phyloP scores from a whole-genome alignment of 2,329 filamentous ascomycete species.

The Nigrograna mackinnonii region DNA sequence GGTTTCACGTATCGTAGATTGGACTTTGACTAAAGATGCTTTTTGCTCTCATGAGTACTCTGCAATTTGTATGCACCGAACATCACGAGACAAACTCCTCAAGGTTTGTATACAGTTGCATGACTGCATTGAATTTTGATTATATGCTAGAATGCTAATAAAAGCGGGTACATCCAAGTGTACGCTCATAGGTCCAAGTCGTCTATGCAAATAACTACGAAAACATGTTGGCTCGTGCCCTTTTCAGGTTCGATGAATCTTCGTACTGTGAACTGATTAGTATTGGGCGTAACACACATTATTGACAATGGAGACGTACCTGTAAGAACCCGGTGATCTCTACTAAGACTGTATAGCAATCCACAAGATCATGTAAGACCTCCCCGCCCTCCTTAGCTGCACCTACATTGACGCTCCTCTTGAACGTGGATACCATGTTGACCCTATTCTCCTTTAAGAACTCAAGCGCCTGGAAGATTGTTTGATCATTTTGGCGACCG shows the following conservation, averaged over 20 bases:
- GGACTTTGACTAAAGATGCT: too few relatives aligned
- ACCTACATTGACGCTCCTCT: conserved; percentile 82
- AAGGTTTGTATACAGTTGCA: too few relatives aligned
- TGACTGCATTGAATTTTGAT: too few relatives aligned
- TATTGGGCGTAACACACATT: neutral
- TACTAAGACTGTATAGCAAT: conserved; percentile 83
- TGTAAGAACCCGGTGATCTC: conserved; percentile 83
- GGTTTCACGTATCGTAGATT: too few relatives aligned
- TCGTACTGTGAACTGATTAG: conserved; percentile 27
- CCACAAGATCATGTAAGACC: conserved; percentile 75
- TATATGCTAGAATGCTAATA: too few relatives aligned
- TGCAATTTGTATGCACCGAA: too few relatives aligned
- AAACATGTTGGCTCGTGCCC: conserved; percentile 24
- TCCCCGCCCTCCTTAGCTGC: conserved; percentile 57
- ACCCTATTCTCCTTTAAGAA: conserved; percentile 84
- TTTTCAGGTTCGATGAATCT: conserved; percentile 27
- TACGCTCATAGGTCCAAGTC: too few relatives aligned
- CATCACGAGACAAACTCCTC: too few relatives aligned
- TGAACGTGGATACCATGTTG: conserved; percentile 86
- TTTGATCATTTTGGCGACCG: conserved; percentile 76
- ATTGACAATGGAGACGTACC: conserved; percentile 52
- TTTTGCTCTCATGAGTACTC: too few relatives aligned
- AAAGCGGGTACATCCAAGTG: too few relatives aligned
- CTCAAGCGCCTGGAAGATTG: conserved; percentile 71
- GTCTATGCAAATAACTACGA: conserved; percentile 10